Evolutionary conservation across 78 protist genomes (phyloP).

Genomic region (Cavenderia fasciculata): DNA sequence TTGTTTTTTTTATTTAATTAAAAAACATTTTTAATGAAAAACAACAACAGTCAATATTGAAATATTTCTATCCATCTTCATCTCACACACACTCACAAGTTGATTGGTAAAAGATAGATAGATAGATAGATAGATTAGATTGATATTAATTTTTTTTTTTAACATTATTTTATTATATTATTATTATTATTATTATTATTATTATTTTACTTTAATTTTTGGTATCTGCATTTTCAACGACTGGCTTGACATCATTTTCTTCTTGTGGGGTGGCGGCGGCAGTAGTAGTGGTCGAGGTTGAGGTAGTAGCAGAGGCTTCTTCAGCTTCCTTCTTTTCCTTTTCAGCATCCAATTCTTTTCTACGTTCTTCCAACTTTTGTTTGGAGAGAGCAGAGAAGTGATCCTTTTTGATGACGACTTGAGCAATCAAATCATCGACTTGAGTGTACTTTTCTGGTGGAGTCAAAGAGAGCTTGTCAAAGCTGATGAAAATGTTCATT

Average conservation of each 20-base stretch:
- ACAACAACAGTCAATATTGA: too few species aligned
- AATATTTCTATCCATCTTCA: background rate
- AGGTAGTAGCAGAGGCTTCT: background rate
- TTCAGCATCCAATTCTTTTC: background rate
- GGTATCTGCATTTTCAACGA: background rate
- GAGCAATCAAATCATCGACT: constrained; percentile 3
- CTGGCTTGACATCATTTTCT: background rate
- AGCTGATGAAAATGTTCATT: constrained; percentile 10
- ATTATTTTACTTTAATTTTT: background rate
- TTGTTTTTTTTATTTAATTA: too few species aligned
- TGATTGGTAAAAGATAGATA: background rate
- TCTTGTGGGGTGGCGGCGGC: background rate
- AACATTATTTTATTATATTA: background rate
- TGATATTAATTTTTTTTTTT: background rate
- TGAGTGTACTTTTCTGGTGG: constrained; percentile 51
- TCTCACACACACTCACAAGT: background rate
- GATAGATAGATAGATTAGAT: background rate
- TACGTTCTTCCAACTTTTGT: constrained; percentile 18
- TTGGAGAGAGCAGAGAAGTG: constrained; percentile 25
- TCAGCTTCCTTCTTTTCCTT: background rate
- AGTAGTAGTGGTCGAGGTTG: background rate
- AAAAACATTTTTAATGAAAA: too few species aligned
- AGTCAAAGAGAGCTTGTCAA: constrained; percentile 31
- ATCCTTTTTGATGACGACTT: constrained; percentile 37
- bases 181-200: background rate